phyloP scores from a whole-genome alignment of 108 stramenopile genomes.

The Bacterosira constricta region DNA sequence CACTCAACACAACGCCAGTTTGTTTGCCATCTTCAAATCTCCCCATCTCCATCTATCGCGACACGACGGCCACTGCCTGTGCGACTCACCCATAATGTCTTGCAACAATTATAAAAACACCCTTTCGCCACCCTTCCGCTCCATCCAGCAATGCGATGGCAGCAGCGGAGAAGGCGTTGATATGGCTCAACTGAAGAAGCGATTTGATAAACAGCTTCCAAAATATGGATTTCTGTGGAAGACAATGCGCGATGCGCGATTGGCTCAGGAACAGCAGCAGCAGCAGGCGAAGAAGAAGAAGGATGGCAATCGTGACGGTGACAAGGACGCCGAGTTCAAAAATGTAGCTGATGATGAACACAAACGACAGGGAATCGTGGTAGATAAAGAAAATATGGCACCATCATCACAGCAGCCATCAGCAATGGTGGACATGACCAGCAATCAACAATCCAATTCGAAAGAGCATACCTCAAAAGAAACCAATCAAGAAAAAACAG shows the following conservation, averaged over 20 bases:
- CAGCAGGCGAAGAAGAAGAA: neutral
- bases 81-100: no score
- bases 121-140: neutral
- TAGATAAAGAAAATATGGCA: constrained; percentile 5
- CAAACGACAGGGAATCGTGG: neutral
- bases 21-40: no score
- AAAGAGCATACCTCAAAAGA: neutral
- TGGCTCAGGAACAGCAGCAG: neutral
- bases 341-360: no score
- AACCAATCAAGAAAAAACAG: neutral
- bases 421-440: neutral
- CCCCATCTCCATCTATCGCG: no score
- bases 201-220: constrained; percentile 47
- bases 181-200: constrained; percentile 9
- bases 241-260: constrained; percentile 37
- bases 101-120: no score
- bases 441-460: neutral
- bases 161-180: constrained; percentile 6
- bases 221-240: constrained; percentile 65
- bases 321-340: neutral
- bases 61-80: no score
- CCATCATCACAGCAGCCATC: neutral
- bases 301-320: neutral
- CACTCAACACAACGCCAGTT: no score
- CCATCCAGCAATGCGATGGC: neutral